These are phyloP conservation scores for Xenoacremonium recifei DNA, from an alignment of 2,329 filamentous ascomycete species.

Conservation along the genomic window DNA sequence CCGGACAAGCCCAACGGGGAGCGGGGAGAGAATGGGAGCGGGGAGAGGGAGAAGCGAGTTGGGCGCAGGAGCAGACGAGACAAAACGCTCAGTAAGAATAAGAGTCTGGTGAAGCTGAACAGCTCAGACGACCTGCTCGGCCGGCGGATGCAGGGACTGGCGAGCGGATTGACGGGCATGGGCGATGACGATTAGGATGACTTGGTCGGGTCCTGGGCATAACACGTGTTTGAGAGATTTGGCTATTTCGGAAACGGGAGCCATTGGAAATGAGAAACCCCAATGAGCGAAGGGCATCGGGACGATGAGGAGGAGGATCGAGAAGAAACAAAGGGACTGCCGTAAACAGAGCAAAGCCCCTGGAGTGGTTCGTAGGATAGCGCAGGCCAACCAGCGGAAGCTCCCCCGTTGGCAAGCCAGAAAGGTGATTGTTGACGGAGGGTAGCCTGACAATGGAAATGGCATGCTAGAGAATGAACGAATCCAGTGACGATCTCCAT, in stretches of 20 bases:
- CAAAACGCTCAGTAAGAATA: slow-evolving; percentile 33
- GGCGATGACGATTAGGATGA: slow-evolving; percentile 39
- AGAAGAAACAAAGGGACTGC: too few species aligned
- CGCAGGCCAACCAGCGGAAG: too few species aligned
- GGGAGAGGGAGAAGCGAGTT: slow-evolving; percentile 8
- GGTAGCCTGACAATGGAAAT: too few species aligned
- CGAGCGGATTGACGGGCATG: slow-evolving; percentile 50
- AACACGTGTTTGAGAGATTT: slow-evolving; percentile 5
- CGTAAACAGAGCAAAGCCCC: too few species aligned
- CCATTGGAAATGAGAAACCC: slow-evolving; percentile 4
- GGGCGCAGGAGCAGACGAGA: slow-evolving; percentile 24
- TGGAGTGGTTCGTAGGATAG: too few species aligned
- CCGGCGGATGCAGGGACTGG: slow-evolving; percentile 57
- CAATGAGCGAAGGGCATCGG: background rate
- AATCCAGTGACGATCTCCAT: too few species aligned
- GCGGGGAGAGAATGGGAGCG: slow-evolving; percentile 23
- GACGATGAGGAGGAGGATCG: too few species aligned
- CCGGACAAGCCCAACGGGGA: slow-evolving; percentile 13
- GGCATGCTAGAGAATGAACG: too few species aligned
- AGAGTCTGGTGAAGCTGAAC: slow-evolving; percentile 51
- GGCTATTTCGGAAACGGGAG: slow-evolving; percentile 9
- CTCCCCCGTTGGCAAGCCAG: too few species aligned
- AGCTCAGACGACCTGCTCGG: slow-evolving; percentile 58
- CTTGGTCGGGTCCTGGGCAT: too few species aligned
- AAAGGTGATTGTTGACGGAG: too few species aligned